phyloP scores from a whole-genome alignment of 768 basidiomycete genomes.

The Tubosaeta brunneosetosa region DNA sequence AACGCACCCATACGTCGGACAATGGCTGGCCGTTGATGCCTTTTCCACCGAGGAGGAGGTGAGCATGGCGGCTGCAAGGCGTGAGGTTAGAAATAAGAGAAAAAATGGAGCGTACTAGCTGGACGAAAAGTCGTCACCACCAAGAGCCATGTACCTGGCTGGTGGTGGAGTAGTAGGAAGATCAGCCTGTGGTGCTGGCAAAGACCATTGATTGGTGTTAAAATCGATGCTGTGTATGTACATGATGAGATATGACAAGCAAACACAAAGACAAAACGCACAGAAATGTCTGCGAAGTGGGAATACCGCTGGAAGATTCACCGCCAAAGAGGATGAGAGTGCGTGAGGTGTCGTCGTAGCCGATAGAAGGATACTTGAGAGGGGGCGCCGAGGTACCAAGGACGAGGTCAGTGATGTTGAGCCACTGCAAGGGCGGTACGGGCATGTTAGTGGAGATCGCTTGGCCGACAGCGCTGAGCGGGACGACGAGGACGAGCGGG shows the following conservation, averaged over 20 bases:
- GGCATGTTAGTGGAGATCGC: conserved; percentile 49
- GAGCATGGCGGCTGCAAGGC: conserved; percentile 58
- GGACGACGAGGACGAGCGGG: conserved; percentile 13
- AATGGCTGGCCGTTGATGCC: conserved; percentile 49
- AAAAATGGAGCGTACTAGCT: conserved; percentile 60
- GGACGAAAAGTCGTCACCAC: conserved; percentile 69
- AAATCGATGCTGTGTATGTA: conserved; percentile 52
- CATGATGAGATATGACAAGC: conserved; percentile 2
- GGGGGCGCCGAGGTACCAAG: conserved; percentile 53
- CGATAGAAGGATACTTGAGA: conserved; percentile 69
- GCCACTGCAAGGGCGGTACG: conserved; percentile 48
- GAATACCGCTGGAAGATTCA: conserved; percentile 59
- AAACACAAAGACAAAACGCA: conserved; percentile 30
- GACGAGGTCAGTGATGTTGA: conserved; percentile 60
- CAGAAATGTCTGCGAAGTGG: conserved; percentile 65
- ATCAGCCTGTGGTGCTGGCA: conserved; percentile 47
- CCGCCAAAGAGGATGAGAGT: conserved; percentile 73
- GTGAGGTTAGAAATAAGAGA: conserved; percentile 15
- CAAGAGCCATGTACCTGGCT: conserved; percentile 58
- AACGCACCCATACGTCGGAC: conserved; percentile 69
- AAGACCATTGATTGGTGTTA: conserved; percentile 55
- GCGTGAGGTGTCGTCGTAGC: conserved; percentile 45
- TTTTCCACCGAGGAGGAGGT: conserved; percentile 71
- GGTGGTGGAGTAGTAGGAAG: conserved; percentile 48
- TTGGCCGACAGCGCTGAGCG: conserved; percentile 34